phyloP scores from a whole-genome alignment of 148 eudicot species.

The Oxyria digyna region DNA sequence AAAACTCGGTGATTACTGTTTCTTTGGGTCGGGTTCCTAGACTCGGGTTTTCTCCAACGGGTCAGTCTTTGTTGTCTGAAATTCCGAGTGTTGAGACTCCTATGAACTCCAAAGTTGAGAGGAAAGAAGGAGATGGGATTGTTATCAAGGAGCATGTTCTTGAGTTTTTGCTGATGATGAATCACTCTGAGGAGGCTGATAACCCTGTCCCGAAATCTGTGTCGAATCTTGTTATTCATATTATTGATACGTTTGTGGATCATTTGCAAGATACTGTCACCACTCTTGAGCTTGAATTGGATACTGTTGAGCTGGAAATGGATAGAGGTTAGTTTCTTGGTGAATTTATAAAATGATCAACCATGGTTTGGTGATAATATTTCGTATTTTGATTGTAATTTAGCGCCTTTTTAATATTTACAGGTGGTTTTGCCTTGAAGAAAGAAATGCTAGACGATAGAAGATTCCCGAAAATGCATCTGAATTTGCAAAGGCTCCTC shows the following conservation, averaged over 20 bases:
- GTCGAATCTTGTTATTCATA: slow-evolving; percentile 71
- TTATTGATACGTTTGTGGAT: slow-evolving; percentile 95
- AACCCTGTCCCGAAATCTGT: slow-evolving; percentile 88
- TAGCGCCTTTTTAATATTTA: slow-evolving; percentile 11
- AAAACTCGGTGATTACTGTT: slow-evolving; percentile 80
- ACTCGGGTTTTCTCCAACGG: slow-evolving; percentile 69
- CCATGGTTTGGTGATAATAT: not conserved
- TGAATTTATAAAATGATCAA: not conserved
- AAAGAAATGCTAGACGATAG: slow-evolving; percentile 87
- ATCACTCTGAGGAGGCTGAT: slow-evolving; percentile 97
- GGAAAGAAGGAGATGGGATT: slow-evolving; percentile 33
- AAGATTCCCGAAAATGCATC: slow-evolving; percentile 93
- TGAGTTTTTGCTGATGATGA: slow-evolving; percentile 85
- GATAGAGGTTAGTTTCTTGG: slow-evolving; percentile 49
- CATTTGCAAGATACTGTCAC: slow-evolving; percentile 84
- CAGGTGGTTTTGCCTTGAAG: slow-evolving; percentile 73
- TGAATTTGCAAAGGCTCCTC: slow-evolving; percentile 81
- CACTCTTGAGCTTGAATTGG: slow-evolving; percentile 84
- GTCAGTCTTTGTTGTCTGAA: slow-evolving; percentile 68
- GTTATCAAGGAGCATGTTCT: slow-evolving; percentile 85
- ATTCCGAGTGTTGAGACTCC: slow-evolving; percentile 77
- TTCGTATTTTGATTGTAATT: not conserved
- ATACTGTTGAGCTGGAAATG: slow-evolving; percentile 73
- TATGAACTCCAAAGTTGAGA: slow-evolving; percentile 25
- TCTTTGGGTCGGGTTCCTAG: slow-evolving; percentile 85